phyloP scores from a whole-genome alignment of 192 early-diverging fungal genomes.

The Coemansia sp. region DNA sequence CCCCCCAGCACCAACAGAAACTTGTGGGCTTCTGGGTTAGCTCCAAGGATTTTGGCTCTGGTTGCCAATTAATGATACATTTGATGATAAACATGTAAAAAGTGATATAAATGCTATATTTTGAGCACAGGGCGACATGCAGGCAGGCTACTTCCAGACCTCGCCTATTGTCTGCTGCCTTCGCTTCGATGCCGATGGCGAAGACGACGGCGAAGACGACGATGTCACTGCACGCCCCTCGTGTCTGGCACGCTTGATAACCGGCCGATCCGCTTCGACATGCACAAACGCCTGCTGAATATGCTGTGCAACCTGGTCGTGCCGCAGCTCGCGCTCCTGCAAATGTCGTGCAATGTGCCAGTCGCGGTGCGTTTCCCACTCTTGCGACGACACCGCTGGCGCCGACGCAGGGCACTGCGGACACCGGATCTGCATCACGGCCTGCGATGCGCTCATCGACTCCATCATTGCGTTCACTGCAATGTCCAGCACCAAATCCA shows the following conservation, averaged over 20 bases:
- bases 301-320: slow-evolving; percentile 33
- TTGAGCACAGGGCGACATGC: no score
- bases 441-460: slow-evolving; percentile 42
- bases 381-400: slow-evolving; percentile 25
- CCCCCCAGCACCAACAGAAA: no score
- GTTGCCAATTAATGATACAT: slow-evolving; percentile 1
- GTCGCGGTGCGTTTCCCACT: slow-evolving; percentile 51
- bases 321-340: slow-evolving; percentile 45
- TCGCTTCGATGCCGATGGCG: slow-evolving; percentile 12
- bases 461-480: slow-evolving; percentile 52
- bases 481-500: slow-evolving; percentile 34
- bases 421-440: slow-evolving; percentile 48
- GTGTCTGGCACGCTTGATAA: slow-evolving; percentile 23
- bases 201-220: background rate
- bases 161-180: slow-evolving; percentile 46
- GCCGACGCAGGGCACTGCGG: slow-evolving; percentile 32
- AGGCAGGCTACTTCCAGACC: slow-evolving; percentile 30
- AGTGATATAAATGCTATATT: no score
- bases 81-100: no score
- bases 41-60: background rate
- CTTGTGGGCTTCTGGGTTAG: no score
- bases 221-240: background rate
- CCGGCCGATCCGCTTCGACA: slow-evolving; percentile 7
- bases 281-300: slow-evolving; percentile 26
- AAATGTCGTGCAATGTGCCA: slow-evolving; percentile 52